Conservation (phyloP, 352 stramenopile species). For the Pythium aquatile region DNA sequence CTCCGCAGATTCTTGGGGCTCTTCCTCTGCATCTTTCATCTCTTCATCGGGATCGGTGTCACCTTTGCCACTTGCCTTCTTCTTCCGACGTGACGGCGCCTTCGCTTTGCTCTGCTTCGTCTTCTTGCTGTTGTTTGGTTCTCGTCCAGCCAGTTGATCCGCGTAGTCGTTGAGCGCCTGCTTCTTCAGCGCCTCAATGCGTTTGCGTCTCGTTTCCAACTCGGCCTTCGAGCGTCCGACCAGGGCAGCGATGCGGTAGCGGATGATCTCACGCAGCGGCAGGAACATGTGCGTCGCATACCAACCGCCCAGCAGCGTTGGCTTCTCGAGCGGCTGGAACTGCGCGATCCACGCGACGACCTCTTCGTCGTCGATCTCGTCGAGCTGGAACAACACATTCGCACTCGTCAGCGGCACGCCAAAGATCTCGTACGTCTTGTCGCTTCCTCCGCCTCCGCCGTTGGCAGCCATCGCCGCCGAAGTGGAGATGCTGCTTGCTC, state of each 20-base stretch:
- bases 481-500: constrained; percentile 20
- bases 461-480: constrained; percentile 10
- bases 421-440: constrained; percentile 66
- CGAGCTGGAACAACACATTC: constrained; percentile 73
- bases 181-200: constrained; percentile 73
- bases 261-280: constrained; percentile 73
- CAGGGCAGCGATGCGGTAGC: constrained; percentile 65
- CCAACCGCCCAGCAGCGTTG: constrained; percentile 69
- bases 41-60: constrained; percentile 3
- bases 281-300: constrained; percentile 82
- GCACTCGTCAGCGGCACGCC: constrained; percentile 65
- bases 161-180: constrained; percentile 59
- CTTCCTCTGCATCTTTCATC: not conserved
- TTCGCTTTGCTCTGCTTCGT: constrained; percentile 13
- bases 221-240: constrained; percentile 71
- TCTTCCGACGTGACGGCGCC: not conserved
- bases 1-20: constrained; percentile 1
- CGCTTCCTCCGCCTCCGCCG: constrained; percentile 5
- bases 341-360: constrained; percentile 50
- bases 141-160: constrained; percentile 37
- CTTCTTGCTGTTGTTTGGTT: constrained; percentile 24
- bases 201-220: constrained; percentile 58
- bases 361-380: constrained; percentile 71
- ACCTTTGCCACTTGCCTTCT: not conserved
- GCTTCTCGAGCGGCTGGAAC: constrained; percentile 42